Conservation (phyloP, 2,329 filamentous ascomycete species). For the Cryphonectria carpinicola region DNA sequence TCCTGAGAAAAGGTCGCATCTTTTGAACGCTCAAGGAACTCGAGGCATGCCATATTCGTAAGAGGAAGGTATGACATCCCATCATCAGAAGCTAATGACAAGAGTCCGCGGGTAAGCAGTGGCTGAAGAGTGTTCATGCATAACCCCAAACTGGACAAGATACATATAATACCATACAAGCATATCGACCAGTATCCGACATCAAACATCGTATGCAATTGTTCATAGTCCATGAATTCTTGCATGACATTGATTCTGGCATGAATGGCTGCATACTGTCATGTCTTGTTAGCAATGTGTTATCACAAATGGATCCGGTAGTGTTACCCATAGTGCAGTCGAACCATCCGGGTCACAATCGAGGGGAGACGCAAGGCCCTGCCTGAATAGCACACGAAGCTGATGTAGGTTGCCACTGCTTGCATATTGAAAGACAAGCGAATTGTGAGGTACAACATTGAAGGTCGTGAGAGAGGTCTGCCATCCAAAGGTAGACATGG, state of each 20-base stretch:
- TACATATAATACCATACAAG: no score
- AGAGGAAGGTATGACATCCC: no score
- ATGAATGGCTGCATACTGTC: fast-evolving
- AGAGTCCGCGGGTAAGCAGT: background rate
- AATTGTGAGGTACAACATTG: background rate
- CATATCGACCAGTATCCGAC: background rate
- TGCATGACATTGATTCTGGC: background rate
- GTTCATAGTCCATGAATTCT: background rate
- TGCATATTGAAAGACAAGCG: background rate
- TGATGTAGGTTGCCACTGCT: background rate
- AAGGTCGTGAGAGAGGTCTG: background rate
- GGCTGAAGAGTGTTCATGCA: background rate
- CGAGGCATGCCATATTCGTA: background rate
- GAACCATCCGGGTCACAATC: background rate
- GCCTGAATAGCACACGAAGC: conserved; percentile 3
- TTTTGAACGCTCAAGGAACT: background rate
- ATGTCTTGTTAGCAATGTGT: background rate
- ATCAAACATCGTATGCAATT: background rate
- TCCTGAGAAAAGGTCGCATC: background rate
- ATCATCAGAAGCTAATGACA: background rate
- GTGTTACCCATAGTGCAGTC: background rate
- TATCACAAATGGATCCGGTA: background rate
- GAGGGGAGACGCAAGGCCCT: conserved; percentile 8
- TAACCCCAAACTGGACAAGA: no score
- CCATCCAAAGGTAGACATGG: conserved; percentile 9